Base-by-base conservation (phyloP, 2,329 filamentous ascomycete genomes). In the Monosporascus sp. region DNA sequence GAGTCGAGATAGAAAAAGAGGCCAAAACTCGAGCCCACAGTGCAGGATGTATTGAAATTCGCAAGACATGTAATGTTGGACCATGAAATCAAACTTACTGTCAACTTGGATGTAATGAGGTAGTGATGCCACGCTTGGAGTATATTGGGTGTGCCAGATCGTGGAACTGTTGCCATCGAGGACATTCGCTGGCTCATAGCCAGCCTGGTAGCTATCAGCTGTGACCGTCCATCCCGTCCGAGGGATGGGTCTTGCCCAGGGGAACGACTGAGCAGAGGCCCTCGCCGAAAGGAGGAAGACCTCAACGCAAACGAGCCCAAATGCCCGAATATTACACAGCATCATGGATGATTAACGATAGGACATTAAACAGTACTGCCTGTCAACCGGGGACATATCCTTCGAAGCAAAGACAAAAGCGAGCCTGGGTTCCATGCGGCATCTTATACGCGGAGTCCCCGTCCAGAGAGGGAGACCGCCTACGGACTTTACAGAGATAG, bases 51-150 rank as follows among this genome's bases (percentile, higher is more conserved):
- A 14, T 31, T 31, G 20, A 7, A 44, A 44, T 9, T 16, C 20
- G 41, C 2, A 17, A 26, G 14, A 1, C 0, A 20, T 3, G 43
- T 31, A 7, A 16, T 46, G 14, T 11, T 16, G 5, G 24, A 22
- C 17, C 16, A 5, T 8, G 20, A 46, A 22, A 6, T 7, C 5
- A 14, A 8, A 46, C 43, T 27, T 46, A 46, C 43, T 59, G 40
- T 69, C 66, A n/a, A 70, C 48, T 14, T 68, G 65, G 14, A 70
- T 63, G 49, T 61, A 63, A 47, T 70, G 68, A 6, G 66, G 65
- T 11, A 63, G 55, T 0, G 57, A 48, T 24, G 56, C 59, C 4
- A 53, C 26, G 24, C 44, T 55, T 11, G 59, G 59, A 45, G 37
- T 51, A 20, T 58, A 63, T 16, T 57, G 56, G 1, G 65, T 64